A percentile compares a stretch with the other conserved stretches of the same genome.
phyloP scores from a whole-genome alignment of 23 red algal species.

The Chondrus crispus region DNA sequence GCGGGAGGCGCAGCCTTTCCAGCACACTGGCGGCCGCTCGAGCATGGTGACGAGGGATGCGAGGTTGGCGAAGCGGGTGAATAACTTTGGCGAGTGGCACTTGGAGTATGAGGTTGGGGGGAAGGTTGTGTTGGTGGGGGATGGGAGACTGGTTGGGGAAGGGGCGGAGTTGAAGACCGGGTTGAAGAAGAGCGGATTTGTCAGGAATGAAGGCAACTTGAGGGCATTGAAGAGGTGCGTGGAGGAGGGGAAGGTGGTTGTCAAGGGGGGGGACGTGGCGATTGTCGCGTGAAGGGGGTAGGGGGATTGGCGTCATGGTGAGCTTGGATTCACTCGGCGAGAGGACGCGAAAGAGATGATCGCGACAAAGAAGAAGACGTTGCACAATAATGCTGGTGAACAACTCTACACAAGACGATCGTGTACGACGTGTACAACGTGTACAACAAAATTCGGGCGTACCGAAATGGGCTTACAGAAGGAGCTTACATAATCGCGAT shows the following conservation, averaged over 20 bases:
- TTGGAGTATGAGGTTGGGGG: background rate
- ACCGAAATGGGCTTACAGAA: too few species aligned
- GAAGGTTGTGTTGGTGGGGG: background rate
- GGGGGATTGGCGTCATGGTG: too few species aligned
- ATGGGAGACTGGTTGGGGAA: background rate
- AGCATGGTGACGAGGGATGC: background rate
- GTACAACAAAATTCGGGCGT: too few species aligned
- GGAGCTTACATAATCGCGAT: too few species aligned
- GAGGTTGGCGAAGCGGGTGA: slow-evolving; percentile 11
- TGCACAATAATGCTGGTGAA: too few species aligned
- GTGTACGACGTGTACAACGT: too few species aligned
- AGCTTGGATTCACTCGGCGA: too few species aligned
- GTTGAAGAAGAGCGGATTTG: background rate
- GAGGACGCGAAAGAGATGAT: too few species aligned
- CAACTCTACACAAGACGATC: too few species aligned
- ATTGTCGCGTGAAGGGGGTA: too few species aligned
- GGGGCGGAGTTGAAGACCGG: background rate
- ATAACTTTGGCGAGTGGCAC: background rate
- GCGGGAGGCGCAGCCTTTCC: background rate
- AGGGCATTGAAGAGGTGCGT: background rate
- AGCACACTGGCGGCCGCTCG: background rate
- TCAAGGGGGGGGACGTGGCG: background rate
- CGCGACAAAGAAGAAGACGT: too few species aligned
- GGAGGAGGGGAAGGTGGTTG: background rate
- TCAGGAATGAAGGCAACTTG: background rate